These are phyloP conservation scores for Kwoniella europaea DNA, from an alignment of 768 basidiomycete species.

Conservation along the genomic window DNA sequence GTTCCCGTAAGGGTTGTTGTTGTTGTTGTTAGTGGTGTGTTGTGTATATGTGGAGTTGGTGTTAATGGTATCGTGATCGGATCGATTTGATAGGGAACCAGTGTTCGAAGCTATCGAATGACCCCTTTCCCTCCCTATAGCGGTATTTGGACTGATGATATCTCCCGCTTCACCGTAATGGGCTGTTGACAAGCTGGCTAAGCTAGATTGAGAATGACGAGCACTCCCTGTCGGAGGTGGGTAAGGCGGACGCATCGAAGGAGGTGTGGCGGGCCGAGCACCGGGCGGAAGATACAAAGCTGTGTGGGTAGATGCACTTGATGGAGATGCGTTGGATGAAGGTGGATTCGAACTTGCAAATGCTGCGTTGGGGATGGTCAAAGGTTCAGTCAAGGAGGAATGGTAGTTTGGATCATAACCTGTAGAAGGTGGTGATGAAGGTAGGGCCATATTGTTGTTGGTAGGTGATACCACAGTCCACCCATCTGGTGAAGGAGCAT, in stretches of 20 bases:
- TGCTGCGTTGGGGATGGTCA: slow-evolving; percentile 22
- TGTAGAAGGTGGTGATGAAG: slow-evolving; percentile 7
- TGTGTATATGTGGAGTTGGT: slow-evolving; percentile 13
- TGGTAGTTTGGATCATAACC: slow-evolving; percentile 9
- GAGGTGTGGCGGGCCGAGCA: slow-evolving; percentile 50
- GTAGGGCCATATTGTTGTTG: slow-evolving; percentile 1
- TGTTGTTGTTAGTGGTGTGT: slow-evolving; percentile 12
- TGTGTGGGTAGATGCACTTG: slow-evolving; percentile 22
- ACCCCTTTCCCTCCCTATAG: slow-evolving; percentile 16
- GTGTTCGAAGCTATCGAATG: slow-evolving; percentile 21
- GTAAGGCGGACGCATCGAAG: slow-evolving; percentile 25
- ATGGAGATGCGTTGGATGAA: slow-evolving; percentile 16
- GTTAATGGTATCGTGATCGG: slow-evolving; percentile 17
- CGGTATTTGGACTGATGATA: slow-evolving; percentile 1
- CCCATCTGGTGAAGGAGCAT: slow-evolving; percentile 5
- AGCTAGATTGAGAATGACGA: slow-evolving; percentile 38
- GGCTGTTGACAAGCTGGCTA: slow-evolving; percentile 28
- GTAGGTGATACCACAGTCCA: slow-evolving; percentile 14
- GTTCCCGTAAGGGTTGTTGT: slow-evolving; percentile 13
- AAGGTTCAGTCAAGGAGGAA: slow-evolving; percentile 14
- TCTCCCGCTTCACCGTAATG: slow-evolving; percentile 19
- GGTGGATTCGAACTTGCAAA: slow-evolving; percentile 13
- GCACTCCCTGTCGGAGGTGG: slow-evolving; percentile 17
- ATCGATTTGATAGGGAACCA: slow-evolving; percentile 21
- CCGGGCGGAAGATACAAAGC: slow-evolving; percentile 48